Conservation (phyloP, 495 filamentous ascomycete genomes). For the Talaromyces trachyspermus region DNA sequence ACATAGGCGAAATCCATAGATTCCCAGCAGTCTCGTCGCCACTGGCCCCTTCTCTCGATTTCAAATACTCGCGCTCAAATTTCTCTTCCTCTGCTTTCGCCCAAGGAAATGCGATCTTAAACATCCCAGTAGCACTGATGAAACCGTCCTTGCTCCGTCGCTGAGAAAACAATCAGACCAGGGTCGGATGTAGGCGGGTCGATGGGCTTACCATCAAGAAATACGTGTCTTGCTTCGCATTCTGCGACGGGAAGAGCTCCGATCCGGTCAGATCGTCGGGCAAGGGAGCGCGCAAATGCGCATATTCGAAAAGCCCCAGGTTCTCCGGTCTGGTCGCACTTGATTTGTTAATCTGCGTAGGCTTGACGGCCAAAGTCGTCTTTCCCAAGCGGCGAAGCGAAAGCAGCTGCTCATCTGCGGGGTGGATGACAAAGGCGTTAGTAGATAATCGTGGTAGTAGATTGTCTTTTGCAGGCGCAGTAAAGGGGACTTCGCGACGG, state of each 20-base stretch:
- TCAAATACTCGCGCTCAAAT: slow-evolving; percentile 78
- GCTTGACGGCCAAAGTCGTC: slow-evolving; percentile 80
- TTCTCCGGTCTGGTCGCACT: slow-evolving; percentile 63
- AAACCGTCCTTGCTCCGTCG: slow-evolving; percentile 90
- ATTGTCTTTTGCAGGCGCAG: neutral
- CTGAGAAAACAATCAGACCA: slow-evolving; percentile 24
- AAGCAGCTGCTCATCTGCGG: slow-evolving; percentile 73
- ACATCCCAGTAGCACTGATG: slow-evolving; percentile 97
- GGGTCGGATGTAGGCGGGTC: neutral
- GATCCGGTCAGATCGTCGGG: slow-evolving; percentile 79
- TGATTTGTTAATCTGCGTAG: slow-evolving; percentile 52
- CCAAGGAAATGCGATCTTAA: slow-evolving; percentile 97
- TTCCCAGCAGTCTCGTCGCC: slow-evolving; percentile 92
- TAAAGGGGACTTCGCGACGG: neutral
- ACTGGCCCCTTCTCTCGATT: slow-evolving; percentile 65
- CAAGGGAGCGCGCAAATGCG: slow-evolving; percentile 83
- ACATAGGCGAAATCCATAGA: slow-evolving; percentile 83
- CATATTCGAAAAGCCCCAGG: slow-evolving; percentile 86
- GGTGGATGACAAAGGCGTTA: slow-evolving; percentile 18
- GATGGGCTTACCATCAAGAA: slow-evolving; percentile 76
- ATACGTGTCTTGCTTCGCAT: slow-evolving; percentile 63
- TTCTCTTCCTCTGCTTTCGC: slow-evolving; percentile 78
- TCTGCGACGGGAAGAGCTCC: slow-evolving; percentile 75
- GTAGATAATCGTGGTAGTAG: too few species aligned
- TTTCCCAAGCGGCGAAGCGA: slow-evolving; percentile 81